Evolutionary conservation across 2,329 filamentous ascomycete species (phyloP).

Genomic region (Talaromyces sp.): DNA sequence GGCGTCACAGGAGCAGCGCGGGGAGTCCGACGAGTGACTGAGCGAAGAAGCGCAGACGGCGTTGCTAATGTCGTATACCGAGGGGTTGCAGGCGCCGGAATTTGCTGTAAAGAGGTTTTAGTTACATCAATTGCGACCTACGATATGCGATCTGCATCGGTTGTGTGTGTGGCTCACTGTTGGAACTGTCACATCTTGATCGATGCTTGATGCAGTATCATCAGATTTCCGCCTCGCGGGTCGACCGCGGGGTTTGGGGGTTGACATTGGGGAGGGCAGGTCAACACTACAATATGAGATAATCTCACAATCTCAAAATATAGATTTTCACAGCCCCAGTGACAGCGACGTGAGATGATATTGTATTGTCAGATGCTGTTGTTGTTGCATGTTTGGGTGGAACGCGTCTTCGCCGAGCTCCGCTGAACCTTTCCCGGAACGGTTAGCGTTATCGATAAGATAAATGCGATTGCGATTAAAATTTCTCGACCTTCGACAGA

Average conservation of each 20-base stretch:
- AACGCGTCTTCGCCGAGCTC: constrained; percentile 10
- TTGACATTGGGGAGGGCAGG: constrained; percentile 4
- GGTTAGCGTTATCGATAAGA: constrained; percentile 29
- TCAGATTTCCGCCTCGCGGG: constrained; percentile 12
- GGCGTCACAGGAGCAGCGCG: constrained; percentile 49
- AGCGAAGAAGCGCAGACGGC: constrained; percentile 29
- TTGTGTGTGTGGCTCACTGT: constrained; percentile 1
- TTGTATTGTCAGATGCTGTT: not conserved
- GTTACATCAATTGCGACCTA: not conserved
- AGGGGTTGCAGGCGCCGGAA: constrained; percentile 29
- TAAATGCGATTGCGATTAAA: constrained; percentile 14
- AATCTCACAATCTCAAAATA: not conserved
- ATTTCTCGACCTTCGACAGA: constrained; percentile 6
- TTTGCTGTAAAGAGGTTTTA: not conserved
- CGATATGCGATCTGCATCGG: not conserved
- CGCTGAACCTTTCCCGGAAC: not conserved
- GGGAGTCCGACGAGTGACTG: constrained; percentile 31
- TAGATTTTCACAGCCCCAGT: not conserved
- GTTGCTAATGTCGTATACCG: constrained; percentile 25
- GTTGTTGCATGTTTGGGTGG: not conserved
- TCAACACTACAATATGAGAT: not conserved
- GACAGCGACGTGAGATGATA: not conserved
- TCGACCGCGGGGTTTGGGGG: constrained; percentile 11
- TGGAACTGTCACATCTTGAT: constrained; percentile 2
- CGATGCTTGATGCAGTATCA: constrained; percentile 25